These are phyloP conservation scores for Gossypium bickii DNA, from an alignment of 345 rosid species.

Conservation along the genomic window DNA sequence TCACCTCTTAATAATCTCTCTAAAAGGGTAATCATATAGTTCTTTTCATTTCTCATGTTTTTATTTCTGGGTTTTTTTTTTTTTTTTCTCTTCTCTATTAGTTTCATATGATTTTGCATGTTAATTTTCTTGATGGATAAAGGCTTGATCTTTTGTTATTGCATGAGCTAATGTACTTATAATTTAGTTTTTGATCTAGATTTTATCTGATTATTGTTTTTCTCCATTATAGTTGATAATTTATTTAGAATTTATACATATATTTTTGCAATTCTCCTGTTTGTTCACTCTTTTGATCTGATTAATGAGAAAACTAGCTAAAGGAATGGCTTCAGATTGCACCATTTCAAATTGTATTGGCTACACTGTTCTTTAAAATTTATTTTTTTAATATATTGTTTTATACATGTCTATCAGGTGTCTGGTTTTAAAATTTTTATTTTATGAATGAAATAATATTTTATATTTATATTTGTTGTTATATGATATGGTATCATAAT, in stretches of 20 bases:
- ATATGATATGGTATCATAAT: neutral
- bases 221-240: neutral
- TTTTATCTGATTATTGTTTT: neutral
- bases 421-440: neutral
- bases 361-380: neutral
- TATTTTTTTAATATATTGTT: neutral
- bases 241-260: no score
- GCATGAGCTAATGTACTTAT: neutral
- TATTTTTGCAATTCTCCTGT: neutral
- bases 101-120: neutral
- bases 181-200: neutral
- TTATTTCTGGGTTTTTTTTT: neutral
- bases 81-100: neutral
- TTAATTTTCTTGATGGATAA: neutral
- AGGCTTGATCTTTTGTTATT: slow-evolving; percentile 1
- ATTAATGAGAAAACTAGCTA: neutral
- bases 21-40: slow-evolving; percentile 7
- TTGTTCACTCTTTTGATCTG: neutral
- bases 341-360: neutral
- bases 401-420: neutral
- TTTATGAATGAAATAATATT: neutral
- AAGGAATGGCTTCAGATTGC: neutral
- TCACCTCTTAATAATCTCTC: neutral
- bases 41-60: neutral
- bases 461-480: neutral